phyloP scores from a whole-genome alignment of 2,329 filamentous ascomycete genomes.

The Oidium heveae region DNA sequence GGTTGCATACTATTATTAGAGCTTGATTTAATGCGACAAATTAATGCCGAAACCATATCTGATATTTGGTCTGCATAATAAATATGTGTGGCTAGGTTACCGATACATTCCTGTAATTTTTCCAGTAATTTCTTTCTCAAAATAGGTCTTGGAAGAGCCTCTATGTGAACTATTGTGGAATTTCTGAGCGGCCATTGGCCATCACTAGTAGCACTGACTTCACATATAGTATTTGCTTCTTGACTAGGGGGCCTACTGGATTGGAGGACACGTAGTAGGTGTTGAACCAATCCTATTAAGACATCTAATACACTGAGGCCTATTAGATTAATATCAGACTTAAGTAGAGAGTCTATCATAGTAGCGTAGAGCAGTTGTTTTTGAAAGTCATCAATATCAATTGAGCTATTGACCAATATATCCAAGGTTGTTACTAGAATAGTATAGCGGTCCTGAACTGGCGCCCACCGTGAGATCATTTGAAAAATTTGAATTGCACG shows the following conservation, averaged over 20 bases:
- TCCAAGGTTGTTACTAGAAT: constrained; percentile 70
- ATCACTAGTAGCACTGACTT: constrained; percentile 7
- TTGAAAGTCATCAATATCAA: constrained; percentile 44
- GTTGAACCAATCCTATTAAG: constrained; percentile 58
- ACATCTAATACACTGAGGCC: constrained; percentile 93
- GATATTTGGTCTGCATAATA: constrained; percentile 94
- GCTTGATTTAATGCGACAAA: constrained; percentile 51
- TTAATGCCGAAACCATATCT: constrained; percentile 70
- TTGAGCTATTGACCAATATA: constrained; percentile 38
- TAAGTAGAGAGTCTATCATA: constrained; percentile 59
- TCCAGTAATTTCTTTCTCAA: constrained; percentile 36
- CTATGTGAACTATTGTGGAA: constrained; percentile 3
- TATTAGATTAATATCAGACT: constrained; percentile 79
- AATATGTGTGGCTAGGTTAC: constrained; percentile 76
- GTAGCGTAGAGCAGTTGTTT: constrained; percentile 52
- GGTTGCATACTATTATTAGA: constrained; percentile 18
- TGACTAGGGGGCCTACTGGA: constrained; percentile 19
- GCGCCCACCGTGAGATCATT: constrained; percentile 62
- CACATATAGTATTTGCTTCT: constrained; percentile 12
- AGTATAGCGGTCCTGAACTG: constrained; percentile 81
- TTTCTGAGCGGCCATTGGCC: constrained; percentile 1
- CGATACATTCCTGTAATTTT: constrained; percentile 59
- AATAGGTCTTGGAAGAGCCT: constrained; percentile 19
- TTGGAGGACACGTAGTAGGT: constrained; percentile 55
- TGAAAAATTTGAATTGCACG: constrained; percentile 72